Conservation (phyloP, 2,329 filamentous ascomycete genomes). For the Piedraia hortae region DNA sequence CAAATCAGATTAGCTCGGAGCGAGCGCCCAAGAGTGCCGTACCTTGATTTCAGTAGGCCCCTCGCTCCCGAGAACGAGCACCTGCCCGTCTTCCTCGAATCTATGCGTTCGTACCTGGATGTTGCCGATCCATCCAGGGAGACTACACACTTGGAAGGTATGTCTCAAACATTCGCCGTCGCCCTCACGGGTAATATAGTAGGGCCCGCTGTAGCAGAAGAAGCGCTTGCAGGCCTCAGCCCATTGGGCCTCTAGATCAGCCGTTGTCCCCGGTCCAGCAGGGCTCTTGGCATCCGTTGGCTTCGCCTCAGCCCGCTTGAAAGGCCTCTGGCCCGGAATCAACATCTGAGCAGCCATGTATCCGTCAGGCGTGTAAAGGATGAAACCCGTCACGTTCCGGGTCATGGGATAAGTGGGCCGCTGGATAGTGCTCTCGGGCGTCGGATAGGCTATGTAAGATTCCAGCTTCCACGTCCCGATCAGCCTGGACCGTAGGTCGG, state of each 20-base stretch:
- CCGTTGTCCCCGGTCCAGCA: too few relatives aligned
- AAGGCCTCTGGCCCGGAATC: slow-evolving; percentile 13
- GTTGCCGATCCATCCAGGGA: slow-evolving; percentile 15
- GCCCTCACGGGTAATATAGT: slow-evolving; percentile 14
- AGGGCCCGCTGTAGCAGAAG: slow-evolving; percentile 14
- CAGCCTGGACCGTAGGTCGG: slow-evolving; percentile 11
- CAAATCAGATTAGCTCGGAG: not conserved
- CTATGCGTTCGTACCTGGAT: slow-evolving; percentile 13
- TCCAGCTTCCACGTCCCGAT: slow-evolving; percentile 14
- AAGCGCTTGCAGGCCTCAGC: slow-evolving; percentile 14
- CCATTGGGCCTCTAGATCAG: slow-evolving; percentile 15
- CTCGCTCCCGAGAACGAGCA: slow-evolving; percentile 14
- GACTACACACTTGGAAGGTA: slow-evolving; percentile 14
- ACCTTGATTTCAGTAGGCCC: slow-evolving; percentile 15
- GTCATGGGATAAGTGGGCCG: slow-evolving; percentile 14
- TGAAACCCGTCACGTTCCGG: slow-evolving; percentile 13
- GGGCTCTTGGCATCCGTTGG: too few relatives aligned
- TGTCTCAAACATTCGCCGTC: slow-evolving; percentile 12
- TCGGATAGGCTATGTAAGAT: slow-evolving; percentile 15
- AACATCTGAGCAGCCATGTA: slow-evolving; percentile 15
- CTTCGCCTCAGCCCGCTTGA: slow-evolving; percentile 14
- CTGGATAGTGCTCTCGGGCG: slow-evolving; percentile 11
- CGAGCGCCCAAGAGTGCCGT: slow-evolving; percentile 1
- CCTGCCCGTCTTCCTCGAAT: slow-evolving; percentile 14
- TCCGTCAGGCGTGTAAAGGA: slow-evolving; percentile 15